Base-by-base conservation (phyloP, 495 filamentous ascomycete genomes). In the Neurospora tetraspora region DNA sequence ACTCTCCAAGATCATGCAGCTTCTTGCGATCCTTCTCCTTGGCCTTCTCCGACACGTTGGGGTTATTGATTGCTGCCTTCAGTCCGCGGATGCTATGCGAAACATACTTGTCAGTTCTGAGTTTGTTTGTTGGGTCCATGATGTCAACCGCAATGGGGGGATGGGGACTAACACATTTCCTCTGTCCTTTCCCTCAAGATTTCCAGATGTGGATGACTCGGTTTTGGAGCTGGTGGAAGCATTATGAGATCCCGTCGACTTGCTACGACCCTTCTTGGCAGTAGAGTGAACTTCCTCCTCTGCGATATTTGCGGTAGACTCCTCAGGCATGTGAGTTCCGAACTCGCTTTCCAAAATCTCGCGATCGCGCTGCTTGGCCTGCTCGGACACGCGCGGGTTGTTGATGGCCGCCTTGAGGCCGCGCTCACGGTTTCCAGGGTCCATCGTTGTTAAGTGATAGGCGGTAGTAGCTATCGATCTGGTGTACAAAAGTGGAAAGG, bases 11-110 rank as follows among this genome's bases (percentile, higher is more conserved):
- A 0, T 77, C 76, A 4, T 69, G 61, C 69, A 80, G 45, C 71
- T 77, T 79, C 75, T 79, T 71, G 14, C 78, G 74, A 39, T 80
- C 78, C 47, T 71, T 71, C n/a, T 79, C 75, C 71, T 80, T 79
- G 6, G 79, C 79, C 53, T 77, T 74, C 40, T 77, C 74, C 47
- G 75, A 77, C 2, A 77, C 75, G 39, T 77, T 38, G 4, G 75
- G 75, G 71, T 77, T 77, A 12, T 75, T 72, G 42, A 77, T 27
- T n/a, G 75, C 75, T 11, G 75, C 71, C 68, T 73, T 77, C 27
- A 77, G 68, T 36, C 75, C 75, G 3, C 75, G 75, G 16, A 77
- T 75, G 3, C 75, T 75, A 6, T 68, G n/a, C 47, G 38, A 53
- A 8, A 34, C 12, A 18, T 12, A 18, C 14, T 31, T 34, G 23